Evolutionary conservation across 495 filamentous ascomycete genomes (phyloP).

Genomic region (Xylona heveae): DNA sequence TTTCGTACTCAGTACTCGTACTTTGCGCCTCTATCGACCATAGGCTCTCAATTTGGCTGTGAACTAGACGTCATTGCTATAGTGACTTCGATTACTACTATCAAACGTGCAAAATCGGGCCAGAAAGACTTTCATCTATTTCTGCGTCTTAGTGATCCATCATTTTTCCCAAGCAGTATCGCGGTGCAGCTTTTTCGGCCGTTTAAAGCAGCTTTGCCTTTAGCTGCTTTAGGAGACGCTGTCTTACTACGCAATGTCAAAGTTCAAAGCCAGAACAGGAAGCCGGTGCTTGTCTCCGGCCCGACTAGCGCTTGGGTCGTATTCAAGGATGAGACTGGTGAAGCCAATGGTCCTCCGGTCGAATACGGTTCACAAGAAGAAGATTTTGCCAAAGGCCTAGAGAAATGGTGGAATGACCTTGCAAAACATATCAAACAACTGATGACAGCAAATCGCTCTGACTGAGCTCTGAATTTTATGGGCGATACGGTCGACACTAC

Average conservation of each 20-base stretch:
- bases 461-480: too few relatives aligned
- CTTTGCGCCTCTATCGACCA: constrained; percentile 42
- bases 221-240: constrained; percentile 45
- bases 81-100: constrained; percentile 30
- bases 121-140: constrained; percentile 48
- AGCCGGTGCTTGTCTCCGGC: constrained; percentile 24
- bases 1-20: constrained; percentile 42
- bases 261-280: constrained; percentile 29
- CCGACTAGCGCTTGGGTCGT: constrained; percentile 46
- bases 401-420: constrained; percentile 22
- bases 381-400: constrained; percentile 29
- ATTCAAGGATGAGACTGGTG: constrained; percentile 19
- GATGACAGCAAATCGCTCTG: too few relatives aligned
- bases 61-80: constrained; percentile 46
- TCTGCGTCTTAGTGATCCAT: constrained; percentile 48
- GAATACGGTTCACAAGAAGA: constrained; percentile 39
- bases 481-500: too few relatives aligned
- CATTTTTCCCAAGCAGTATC: constrained; percentile 12
- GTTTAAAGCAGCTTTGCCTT: constrained; percentile 47
- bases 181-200: constrained; percentile 56
- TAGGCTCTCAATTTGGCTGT: constrained; percentile 32
- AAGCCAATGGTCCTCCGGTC: constrained; percentile 39
- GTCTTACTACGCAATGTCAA: constrained; percentile 57
- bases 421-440: neutral
- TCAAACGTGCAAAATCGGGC: constrained; percentile 38